These are phyloP conservation scores for Trichoderma arundinaceum DNA, from an alignment of 2,329 filamentous ascomycete species.

Conservation along the genomic window DNA sequence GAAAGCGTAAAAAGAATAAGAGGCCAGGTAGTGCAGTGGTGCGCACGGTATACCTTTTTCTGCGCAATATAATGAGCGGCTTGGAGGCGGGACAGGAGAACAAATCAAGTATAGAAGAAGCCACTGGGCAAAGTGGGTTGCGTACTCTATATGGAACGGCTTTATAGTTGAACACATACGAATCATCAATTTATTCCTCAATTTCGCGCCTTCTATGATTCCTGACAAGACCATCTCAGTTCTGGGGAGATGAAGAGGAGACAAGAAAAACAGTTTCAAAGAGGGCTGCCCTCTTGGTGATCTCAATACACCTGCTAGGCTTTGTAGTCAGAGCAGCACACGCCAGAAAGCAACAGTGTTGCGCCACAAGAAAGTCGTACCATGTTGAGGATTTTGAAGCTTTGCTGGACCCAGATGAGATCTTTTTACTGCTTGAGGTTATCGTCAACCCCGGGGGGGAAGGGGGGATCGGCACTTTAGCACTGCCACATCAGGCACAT, in stretches of 20 bases:
- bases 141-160: not conserved
- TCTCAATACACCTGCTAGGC: not conserved
- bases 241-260: not conserved
- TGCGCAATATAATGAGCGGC: not conserved
- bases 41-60: not conserved
- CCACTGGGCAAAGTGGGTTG: not conserved
- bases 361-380: no score
- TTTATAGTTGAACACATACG: not conserved
- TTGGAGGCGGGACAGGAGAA: not conserved
- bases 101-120: not conserved
- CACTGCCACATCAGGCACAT: not conserved
- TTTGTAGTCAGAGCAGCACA: no score
- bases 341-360: no score
- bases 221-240: no score
- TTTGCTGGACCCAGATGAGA: not conserved
- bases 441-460: not conserved
- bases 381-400: not conserved
- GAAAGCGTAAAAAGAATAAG: not conserved
- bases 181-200: not conserved
- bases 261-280: no score
- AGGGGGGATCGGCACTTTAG: not conserved
- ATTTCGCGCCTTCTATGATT: not conserved
- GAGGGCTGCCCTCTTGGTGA: not conserved
- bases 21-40: not conserved
- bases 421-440: not conserved